Conservation (phyloP, 139 green algal genomes). For the Gonium pectorale region DNA sequence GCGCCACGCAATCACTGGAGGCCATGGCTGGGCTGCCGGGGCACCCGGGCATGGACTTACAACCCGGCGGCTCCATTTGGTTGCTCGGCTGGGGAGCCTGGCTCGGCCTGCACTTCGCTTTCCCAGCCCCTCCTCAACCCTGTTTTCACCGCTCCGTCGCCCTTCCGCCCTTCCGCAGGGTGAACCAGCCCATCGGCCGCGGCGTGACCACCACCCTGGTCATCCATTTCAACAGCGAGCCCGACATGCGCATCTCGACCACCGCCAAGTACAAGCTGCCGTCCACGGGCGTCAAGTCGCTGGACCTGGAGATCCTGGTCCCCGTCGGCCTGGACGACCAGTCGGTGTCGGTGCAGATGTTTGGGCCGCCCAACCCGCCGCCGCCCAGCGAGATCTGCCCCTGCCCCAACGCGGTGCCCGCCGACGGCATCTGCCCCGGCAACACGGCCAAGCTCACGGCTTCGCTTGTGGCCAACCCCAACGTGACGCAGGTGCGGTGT, state of each 20-base stretch:
- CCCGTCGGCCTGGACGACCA: slow-evolving; percentile 40
- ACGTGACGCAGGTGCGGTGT: no score
- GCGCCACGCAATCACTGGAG: no score
- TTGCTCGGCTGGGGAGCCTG: no score
- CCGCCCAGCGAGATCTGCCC: slow-evolving; percentile 26
- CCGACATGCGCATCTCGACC: not conserved
- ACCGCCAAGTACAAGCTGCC: not conserved
- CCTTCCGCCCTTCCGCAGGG: not conserved
- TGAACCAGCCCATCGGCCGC: slow-evolving; percentile 21
- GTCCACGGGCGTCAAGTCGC: not conserved
- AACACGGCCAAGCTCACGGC: not conserved
- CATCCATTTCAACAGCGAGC: not conserved
- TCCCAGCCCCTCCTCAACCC: not conserved
- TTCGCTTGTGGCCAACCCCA: slow-evolving; percentile 3
- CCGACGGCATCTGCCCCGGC: slow-evolving; percentile 10
- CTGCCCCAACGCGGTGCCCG: slow-evolving; percentile 13
- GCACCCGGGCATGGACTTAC: no score
- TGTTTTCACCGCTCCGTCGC: no score
- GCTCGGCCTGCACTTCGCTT: no score
- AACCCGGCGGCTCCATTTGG: no score
- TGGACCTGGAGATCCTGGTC: slow-evolving; percentile 40
- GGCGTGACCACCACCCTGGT: slow-evolving; percentile 5
- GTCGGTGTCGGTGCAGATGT: slow-evolving; percentile 47
- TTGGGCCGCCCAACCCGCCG: slow-evolving; percentile 42
- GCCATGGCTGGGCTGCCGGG: no score